Conservation (phyloP, 2,329 filamentous ascomycete genomes). For the Alternaria infectoria region DNA sequence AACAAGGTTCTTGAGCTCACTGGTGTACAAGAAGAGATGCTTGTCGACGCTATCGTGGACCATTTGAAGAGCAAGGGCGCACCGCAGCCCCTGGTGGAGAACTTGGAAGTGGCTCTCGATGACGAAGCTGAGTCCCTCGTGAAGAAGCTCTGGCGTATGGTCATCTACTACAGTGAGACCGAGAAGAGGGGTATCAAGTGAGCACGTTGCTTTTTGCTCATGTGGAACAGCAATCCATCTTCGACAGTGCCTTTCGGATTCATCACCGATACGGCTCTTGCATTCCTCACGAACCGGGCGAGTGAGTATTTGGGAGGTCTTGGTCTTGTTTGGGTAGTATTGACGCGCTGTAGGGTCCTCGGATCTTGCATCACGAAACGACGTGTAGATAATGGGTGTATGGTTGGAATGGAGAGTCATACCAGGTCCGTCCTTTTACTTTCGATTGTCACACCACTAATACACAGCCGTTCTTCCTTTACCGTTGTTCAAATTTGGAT, state of each 20-base stretch:
- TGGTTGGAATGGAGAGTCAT: constrained; percentile 8
- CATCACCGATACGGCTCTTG: background rate
- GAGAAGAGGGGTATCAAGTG: constrained; percentile 79
- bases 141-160: constrained; percentile 97
- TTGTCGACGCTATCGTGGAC: constrained; percentile 91
- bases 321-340: constrained; percentile 14
- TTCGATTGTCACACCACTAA: constrained; percentile 5
- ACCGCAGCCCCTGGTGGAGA: constrained; percentile 81
- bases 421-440: constrained; percentile 12
- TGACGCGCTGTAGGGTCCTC: constrained; percentile 29
- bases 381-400: constrained; percentile 11
- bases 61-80: constrained; percentile 77
- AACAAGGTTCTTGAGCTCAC: constrained; percentile 98
- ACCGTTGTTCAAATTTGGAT: background rate
- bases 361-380: constrained; percentile 24
- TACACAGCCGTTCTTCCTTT: background rate
- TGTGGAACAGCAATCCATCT: background rate
- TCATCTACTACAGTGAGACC: constrained; percentile 95
- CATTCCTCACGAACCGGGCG: constrained; percentile 1
- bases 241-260: background rate
- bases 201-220: background rate
- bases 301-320: constrained; percentile 20
- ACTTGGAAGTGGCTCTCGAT: constrained; percentile 85
- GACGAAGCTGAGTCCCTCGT: constrained; percentile 94
- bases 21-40: constrained; percentile 92